phyloP scores from a whole-genome alignment of 371 early-diverging fungal species.

The Mortierella sp. region DNA sequence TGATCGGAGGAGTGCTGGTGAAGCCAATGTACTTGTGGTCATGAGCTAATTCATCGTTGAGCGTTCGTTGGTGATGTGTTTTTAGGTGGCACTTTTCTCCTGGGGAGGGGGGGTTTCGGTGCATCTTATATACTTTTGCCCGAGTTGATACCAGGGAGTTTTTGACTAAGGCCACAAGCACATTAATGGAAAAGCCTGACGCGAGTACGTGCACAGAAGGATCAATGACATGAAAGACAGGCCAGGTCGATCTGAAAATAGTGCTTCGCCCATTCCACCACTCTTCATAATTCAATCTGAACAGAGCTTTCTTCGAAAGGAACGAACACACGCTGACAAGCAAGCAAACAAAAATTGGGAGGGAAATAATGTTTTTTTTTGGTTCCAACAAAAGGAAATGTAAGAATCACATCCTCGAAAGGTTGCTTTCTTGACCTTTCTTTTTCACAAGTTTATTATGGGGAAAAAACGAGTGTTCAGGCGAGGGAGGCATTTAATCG shows the following conservation, averaged over 20 bases:
- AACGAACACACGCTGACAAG: background rate
- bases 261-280: background rate
- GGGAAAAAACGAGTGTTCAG: slow-evolving; percentile 19
- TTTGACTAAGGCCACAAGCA: too few species aligned
- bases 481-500: slow-evolving; percentile 69
- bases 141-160: too few species aligned
- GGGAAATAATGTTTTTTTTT: background rate
- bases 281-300: background rate
- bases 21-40: too few species aligned
- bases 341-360: too few species aligned
- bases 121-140: too few species aligned
- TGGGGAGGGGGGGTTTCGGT: too few species aligned
- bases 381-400: slow-evolving; percentile 51
- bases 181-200: too few species aligned
- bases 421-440: slow-evolving; percentile 34
- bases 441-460: slow-evolving; percentile 36
- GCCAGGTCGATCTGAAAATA: background rate
- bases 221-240: background rate
- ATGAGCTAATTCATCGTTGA: too few species aligned
- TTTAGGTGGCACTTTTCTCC: too few species aligned
- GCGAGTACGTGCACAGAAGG: background rate
- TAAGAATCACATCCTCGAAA: slow-evolving; percentile 40
- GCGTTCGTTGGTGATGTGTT: too few species aligned
- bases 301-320: too few species aligned
- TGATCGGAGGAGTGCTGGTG: background rate